Conservation (phyloP, 1,284 basidiomycete genomes). For the Sanguinoderma infundibulare region DNA sequence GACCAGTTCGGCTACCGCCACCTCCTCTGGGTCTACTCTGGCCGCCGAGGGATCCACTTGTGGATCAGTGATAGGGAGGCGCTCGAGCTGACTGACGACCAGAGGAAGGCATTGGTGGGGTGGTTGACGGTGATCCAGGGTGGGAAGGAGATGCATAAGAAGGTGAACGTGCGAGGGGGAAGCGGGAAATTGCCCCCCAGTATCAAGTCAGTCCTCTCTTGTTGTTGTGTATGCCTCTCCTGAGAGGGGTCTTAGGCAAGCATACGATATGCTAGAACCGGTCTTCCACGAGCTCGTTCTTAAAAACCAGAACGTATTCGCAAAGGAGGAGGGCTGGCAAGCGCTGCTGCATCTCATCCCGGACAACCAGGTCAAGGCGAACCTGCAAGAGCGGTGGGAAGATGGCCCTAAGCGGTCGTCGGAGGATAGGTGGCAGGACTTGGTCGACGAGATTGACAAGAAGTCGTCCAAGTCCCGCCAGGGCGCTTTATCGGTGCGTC, state of each 20-base stretch:
- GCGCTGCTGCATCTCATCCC: constrained; percentile 80
- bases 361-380: constrained; percentile 51
- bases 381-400: constrained; percentile 70
- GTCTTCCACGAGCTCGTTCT: constrained; percentile 78
- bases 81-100: constrained; percentile 89
- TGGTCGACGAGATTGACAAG: constrained; percentile 45
- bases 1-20: constrained; percentile 85
- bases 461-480: background rate
- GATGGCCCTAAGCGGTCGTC: constrained; percentile 58
- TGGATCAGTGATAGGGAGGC: constrained; percentile 96
- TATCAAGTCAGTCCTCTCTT: constrained; percentile 59
- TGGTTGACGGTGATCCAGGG: constrained; percentile 90
- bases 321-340: constrained; percentile 73
- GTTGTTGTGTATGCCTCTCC: background rate
- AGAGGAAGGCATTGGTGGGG: constrained; percentile 84
- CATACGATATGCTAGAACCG: constrained; percentile 50
- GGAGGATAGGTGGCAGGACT: constrained; percentile 74
- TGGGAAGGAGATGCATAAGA: constrained; percentile 84
- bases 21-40: constrained; percentile 98
- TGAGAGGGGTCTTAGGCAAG: background rate
- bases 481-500: no score
- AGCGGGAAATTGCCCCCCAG: constrained; percentile 61
- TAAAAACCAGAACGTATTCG: constrained; percentile 88
- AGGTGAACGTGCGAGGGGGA: constrained; percentile 74
- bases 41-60: constrained; percentile 96